Evolutionary conservation across 2,329 filamentous ascomycete species (phyloP).

Genomic region (Penicillium hordei): DNA sequence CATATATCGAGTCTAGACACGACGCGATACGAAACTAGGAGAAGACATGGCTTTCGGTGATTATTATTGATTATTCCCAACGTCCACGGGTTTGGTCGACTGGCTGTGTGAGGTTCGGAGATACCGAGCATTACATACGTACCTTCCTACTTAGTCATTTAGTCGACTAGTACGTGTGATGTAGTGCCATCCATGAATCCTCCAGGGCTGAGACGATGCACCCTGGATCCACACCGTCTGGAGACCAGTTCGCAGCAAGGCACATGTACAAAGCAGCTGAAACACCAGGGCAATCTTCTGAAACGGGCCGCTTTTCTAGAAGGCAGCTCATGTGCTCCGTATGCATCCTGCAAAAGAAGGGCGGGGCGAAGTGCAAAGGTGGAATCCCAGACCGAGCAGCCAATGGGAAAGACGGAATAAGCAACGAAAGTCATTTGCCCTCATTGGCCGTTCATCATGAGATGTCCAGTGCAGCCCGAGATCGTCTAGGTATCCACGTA

Average conservation of each 20-base stretch:
- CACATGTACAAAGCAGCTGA: neutral
- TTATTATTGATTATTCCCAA: neutral
- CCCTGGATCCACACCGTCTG: neutral
- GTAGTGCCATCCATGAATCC: neutral
- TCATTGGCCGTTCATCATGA: neutral
- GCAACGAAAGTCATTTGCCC: neutral
- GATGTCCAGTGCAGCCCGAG: neutral
- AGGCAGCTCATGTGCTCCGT: neutral
- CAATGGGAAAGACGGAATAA: neutral
- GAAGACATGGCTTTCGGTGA: neutral
- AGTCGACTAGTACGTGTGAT: neutral
- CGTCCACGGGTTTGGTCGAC: neutral
- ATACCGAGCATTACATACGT: neutral
- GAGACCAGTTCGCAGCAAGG: neutral
- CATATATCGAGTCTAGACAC: neutral
- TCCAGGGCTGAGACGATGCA: neutral
- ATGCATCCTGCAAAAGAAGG: neutral
- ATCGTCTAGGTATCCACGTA: neutral
- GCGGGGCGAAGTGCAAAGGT: neutral
- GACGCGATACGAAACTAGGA: neutral
- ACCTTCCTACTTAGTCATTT: neutral
- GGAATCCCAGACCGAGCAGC: neutral
- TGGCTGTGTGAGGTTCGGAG: neutral
- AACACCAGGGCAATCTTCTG: neutral
- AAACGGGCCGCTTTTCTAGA: neutral